A percentile compares a stretch with the other conserved stretches of the same genome.
Conservation (phyloP, 1,284 basidiomycete species). For the Peniophora sp. region DNA sequence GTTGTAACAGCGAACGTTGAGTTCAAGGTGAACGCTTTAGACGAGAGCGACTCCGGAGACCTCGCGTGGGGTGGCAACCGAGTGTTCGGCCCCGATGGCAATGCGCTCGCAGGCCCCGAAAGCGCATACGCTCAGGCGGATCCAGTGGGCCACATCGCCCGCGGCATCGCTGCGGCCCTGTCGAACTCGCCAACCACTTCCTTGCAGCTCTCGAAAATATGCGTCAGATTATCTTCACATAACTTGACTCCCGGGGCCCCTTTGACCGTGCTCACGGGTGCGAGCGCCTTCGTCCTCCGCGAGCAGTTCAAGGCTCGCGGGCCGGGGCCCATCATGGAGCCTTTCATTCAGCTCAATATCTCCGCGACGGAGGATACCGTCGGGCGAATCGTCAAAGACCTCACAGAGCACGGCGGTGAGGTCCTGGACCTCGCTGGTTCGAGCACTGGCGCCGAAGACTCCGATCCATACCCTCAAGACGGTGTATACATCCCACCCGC, state of each 20-base stretch:
- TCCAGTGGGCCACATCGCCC: constrained; percentile 43
- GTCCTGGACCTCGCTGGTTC: constrained; percentile 53
- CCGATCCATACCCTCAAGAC: constrained; percentile 42
- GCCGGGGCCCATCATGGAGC: constrained; percentile 67
- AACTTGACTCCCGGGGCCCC: constrained; percentile 32
- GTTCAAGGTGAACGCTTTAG: constrained; percentile 45
- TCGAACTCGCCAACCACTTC: constrained; percentile 73
- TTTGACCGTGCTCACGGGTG: constrained; percentile 53
- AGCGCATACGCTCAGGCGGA: constrained; percentile 34
- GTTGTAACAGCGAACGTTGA: constrained; percentile 35
- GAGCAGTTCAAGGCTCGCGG: constrained; percentile 50
- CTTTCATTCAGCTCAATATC: constrained; percentile 60
- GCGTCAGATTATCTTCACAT: constrained; percentile 43
- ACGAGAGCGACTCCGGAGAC: constrained; percentile 50
- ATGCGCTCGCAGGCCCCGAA: constrained; percentile 47
- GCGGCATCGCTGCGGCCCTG: constrained; percentile 60
- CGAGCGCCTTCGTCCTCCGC: constrained; percentile 55
- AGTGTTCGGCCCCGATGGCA: constrained; percentile 45
- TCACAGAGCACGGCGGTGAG: constrained; percentile 70
- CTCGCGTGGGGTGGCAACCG: constrained; percentile 69
- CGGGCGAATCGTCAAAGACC: constrained; percentile 68
- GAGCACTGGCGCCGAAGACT: constrained; percentile 28
- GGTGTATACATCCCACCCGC: constrained; percentile 68
- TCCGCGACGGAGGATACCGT: constrained; percentile 57
- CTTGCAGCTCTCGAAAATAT: constrained; percentile 56